These are phyloP conservation scores for Curvularia hawaiiensis DNA, from an alignment of 2,329 filamentous ascomycete genomes.

Conservation along the genomic window DNA sequence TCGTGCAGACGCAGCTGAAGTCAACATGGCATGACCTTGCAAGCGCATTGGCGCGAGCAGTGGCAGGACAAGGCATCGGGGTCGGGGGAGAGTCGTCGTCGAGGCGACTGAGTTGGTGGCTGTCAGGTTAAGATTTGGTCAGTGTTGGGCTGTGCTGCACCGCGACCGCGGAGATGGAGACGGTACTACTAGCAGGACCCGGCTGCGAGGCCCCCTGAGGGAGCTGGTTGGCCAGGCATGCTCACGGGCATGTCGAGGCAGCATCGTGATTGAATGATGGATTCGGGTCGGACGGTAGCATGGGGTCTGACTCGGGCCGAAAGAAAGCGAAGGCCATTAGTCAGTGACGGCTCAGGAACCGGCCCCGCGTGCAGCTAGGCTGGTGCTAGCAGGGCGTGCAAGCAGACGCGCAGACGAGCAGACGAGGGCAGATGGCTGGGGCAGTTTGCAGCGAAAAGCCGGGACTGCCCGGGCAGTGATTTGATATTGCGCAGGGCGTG, in stretches of 20 bases:
- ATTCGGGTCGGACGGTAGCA: conserved; percentile 18
- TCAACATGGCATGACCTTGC: background rate
- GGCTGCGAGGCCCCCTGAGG: conserved; percentile 21
- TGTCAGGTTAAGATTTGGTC: conserved; percentile 32
- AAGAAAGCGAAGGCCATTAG: conserved; percentile 14
- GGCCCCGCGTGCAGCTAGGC: conserved; percentile 4
- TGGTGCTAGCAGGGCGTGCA: background rate
- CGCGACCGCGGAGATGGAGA: conserved; percentile 26
- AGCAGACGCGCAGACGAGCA: background rate
- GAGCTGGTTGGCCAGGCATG: conserved; percentile 15
- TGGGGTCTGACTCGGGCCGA: conserved; percentile 25
- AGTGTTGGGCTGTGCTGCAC: conserved; percentile 26
- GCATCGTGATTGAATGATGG: background rate
- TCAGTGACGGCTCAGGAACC: conserved; percentile 16
- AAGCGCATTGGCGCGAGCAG: conserved; percentile 8
- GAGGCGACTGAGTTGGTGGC: too few relatives aligned
- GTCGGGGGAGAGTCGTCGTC: background rate
- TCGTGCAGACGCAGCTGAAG: conserved; percentile 1
- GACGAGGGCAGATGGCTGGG: background rate
- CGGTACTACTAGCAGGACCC: too few relatives aligned
- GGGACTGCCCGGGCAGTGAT: background rate
- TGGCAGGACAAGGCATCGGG: conserved; percentile 1
- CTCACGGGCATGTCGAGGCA: background rate
- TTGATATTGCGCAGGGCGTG: too few relatives aligned
- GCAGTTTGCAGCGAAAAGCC: too few relatives aligned